Percentiles rank a stretch among this genome's conserved stretches.
These are phyloP conservation scores for Cicer bijugum DNA, from an alignment of 306 rosid species.

Conservation along the genomic window DNA sequence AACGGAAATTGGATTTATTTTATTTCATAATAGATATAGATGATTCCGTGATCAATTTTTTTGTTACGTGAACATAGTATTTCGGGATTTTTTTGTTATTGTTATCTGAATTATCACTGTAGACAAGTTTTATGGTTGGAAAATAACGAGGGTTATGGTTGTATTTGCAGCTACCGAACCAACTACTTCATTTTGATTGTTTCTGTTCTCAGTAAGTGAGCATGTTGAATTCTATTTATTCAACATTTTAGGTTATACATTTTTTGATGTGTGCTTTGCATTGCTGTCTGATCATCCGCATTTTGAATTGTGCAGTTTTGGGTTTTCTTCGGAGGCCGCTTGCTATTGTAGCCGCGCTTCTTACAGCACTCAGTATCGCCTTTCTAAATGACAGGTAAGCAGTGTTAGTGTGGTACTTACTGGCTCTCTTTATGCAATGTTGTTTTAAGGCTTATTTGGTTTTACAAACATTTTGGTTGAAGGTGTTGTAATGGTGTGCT, in stretches of 20 bases:
- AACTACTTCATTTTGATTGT: slow-evolving; percentile 90
- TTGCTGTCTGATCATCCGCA: neutral
- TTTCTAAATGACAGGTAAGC: slow-evolving; percentile 91
- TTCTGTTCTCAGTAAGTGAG: slow-evolving; percentile 77
- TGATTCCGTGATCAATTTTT: slow-evolving; percentile 13
- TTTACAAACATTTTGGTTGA: slow-evolving; percentile 15
- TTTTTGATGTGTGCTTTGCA: neutral
- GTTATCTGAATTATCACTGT: slow-evolving; percentile 22
- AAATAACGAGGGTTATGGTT: slow-evolving; percentile 36
- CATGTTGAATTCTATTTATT: slow-evolving; percentile 9
- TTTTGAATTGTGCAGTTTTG: slow-evolving; percentile 63
- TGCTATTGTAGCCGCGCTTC: slow-evolving; percentile 77
- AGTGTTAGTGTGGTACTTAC: neutral
- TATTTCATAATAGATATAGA: neutral
- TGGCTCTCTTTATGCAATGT: neutral
- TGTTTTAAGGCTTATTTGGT: slow-evolving; percentile 30
- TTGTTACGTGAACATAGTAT: neutral
- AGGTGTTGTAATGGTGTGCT: neutral
- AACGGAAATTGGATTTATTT: neutral
- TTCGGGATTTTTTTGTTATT: slow-evolving; percentile 30
- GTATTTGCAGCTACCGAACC: slow-evolving; percentile 81
- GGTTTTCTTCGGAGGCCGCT: slow-evolving; percentile 89
- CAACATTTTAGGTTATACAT: neutral
- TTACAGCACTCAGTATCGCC: slow-evolving; percentile 87
- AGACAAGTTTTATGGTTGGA: neutral